Evolutionary conservation across 768 basidiomycete genomes (phyloP).

Genomic region (Phaffia australis): DNA sequence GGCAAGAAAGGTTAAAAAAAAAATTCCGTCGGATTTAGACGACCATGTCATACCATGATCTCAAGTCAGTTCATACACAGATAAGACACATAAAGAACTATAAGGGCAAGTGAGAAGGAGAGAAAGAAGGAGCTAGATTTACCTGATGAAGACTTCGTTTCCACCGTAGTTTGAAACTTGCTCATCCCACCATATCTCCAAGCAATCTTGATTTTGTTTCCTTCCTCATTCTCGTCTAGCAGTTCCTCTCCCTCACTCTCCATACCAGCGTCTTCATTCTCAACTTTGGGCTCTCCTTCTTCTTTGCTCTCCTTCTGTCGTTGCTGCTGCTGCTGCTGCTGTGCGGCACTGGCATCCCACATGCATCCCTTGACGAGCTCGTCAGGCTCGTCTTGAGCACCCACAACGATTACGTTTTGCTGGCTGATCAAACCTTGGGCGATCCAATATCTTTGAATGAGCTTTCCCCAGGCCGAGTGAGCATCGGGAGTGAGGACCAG

Average conservation of each 20-base stretch:
- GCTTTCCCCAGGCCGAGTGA: conserved; percentile 72
- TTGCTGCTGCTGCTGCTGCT: conserved; percentile 22
- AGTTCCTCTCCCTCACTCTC: conserved; percentile 36
- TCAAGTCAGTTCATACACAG: not conserved
- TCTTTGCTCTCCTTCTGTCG: conserved; percentile 19
- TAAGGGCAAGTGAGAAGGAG: not conserved
- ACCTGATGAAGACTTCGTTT: conserved; percentile 11
- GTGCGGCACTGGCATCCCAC: conserved; percentile 51
- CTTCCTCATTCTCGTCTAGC: conserved; percentile 34
- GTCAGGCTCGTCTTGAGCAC: conserved; percentile 42
- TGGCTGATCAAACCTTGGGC: conserved; percentile 69
- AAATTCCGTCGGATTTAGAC: not conserved
- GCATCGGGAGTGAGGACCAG: conserved; percentile 70
- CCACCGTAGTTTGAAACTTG: conserved; percentile 76
- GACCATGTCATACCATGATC: no score
- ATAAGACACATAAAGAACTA: not conserved
- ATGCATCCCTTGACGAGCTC: conserved; percentile 62
- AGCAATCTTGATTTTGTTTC: conserved; percentile 71
- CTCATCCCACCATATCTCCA: conserved; percentile 95
- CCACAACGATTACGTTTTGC: conserved; percentile 60
- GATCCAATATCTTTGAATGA: conserved; percentile 77
- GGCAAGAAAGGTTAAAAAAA: not conserved
- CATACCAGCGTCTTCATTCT: conserved; percentile 39
- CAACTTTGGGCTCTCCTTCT: not conserved
- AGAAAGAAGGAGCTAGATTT: not conserved